A percentile compares a stretch with the other conserved stretches of the same genome.
Conservation (phyloP, 2,329 filamentous ascomycete species). For the Penicillium sp. region DNA sequence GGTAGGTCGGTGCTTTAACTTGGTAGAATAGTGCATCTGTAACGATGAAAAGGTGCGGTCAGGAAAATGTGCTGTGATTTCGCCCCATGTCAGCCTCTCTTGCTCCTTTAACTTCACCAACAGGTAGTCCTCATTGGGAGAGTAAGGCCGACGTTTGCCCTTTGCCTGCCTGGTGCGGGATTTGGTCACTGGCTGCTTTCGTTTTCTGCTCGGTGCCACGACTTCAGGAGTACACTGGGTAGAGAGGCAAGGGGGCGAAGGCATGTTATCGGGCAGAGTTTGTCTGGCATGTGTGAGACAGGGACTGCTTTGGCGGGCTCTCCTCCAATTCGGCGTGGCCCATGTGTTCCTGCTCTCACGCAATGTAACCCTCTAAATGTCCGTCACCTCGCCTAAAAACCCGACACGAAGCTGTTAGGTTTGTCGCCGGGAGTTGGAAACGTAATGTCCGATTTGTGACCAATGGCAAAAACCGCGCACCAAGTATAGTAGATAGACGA, state of each 20-base stretch:
- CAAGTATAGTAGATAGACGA: neutral
- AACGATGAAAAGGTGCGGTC: neutral
- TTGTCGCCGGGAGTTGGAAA: neutral
- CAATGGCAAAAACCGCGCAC: neutral
- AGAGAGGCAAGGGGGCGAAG: neutral
- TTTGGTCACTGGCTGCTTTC: neutral
- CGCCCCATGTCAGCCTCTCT: conserved; percentile 2
- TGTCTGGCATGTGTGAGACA: neutral
- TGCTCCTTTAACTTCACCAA: conserved; percentile 7
- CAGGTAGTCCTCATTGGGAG: neutral
- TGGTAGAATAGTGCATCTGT: conserved; percentile 7
- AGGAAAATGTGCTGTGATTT: conserved; percentile 8
- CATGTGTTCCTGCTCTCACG: neutral
- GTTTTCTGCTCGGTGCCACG: neutral
- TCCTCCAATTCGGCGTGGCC: neutral
- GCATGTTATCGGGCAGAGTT: neutral
- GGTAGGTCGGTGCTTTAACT: neutral
- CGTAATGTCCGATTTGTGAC: neutral
- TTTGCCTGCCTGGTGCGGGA: neutral
- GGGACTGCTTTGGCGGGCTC: no score
- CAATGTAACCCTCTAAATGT: neutral
- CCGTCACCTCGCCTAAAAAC: no score
- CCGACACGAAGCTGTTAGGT: neutral
- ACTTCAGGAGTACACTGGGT: neutral
- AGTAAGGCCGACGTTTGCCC: conserved; percentile 1